Base-by-base conservation (phyloP, 2,329 filamentous ascomycete species). In the Xylariaceae sp. region DNA sequence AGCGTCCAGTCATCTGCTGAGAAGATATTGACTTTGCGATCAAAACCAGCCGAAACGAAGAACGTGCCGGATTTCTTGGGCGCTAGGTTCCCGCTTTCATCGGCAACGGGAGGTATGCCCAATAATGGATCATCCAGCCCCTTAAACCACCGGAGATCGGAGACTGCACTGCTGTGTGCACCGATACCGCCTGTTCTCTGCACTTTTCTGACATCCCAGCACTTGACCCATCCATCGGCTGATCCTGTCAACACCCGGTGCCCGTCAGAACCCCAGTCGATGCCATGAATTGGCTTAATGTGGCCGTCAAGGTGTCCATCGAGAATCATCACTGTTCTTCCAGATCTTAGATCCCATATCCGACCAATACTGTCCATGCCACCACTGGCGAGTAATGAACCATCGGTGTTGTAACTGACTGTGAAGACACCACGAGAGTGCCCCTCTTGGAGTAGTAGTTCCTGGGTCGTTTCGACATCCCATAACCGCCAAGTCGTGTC, bases 401-500 rank as follows among this genome's bases (percentile, higher is more conserved):
- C 94, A 71, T 99, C 94, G 0, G 83, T 83, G 72, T 96, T 96
- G 78, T 97, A 97, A 70, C 86, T 86, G 55, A 97, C 83, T 0
- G 92, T 84, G 70, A 94, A 97, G 10, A 97, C 94, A 62, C 95
- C 94, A 57, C 93, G 86, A 8, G 92, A 95, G 73, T 99, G 94
- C 1, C 94, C 94, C 75, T 97, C 93, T 73, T 99, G 94, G 0
- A 95, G 80, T 1, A 96, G 80, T 1, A 97, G 76, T 71, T 97
- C 92, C 2, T 87, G 87, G 0, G 86, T 90, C 0, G 88, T 94
- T 66, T 90, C 87, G 0, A 97, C 85, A 72, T 71, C 93, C 93
- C 94, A 99, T 39, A 99, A 79, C 50, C 93, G 86, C 94, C 94
- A 99, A 0, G 94, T 96, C 1, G 92, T 96, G 72, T 99, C 94